Evolutionary conservation across 352 stramenopile species (phyloP).

Genomic region (Achlya hypogyna): DNA sequence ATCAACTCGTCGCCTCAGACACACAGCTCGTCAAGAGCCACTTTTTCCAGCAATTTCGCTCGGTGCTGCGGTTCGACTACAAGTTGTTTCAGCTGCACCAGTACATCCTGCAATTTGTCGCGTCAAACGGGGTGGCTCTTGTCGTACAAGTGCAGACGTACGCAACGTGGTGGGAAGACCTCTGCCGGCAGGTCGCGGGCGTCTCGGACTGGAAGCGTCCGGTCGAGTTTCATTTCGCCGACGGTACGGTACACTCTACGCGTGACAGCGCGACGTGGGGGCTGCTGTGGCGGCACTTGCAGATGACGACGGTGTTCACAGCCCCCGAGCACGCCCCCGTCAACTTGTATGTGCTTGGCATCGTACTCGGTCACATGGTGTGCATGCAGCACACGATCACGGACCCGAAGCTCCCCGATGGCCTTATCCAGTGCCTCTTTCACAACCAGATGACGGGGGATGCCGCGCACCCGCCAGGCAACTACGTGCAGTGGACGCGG

Average conservation of each 20-base stretch:
- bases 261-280: neutral
- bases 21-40: too few relatives aligned
- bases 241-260: neutral
- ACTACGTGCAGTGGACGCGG: neutral
- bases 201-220: neutral
- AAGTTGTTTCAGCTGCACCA: conserved; percentile 3
- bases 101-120: too few relatives aligned
- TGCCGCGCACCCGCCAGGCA: neutral
- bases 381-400: neutral
- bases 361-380: conserved; percentile 11
- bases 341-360: neutral
- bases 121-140: too few relatives aligned
- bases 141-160: neutral
- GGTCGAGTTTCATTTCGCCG: neutral
- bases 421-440: neutral
- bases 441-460: neutral
- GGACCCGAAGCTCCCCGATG: neutral
- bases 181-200: neutral
- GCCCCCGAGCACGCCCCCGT: neutral
- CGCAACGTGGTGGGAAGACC: neutral
- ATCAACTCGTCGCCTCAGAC: neutral
- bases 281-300: neutral
- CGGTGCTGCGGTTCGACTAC: neutral
- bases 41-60: neutral
- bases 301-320: neutral